Percentiles rank a stretch among this genome's conserved stretches.
Conservation (phyloP, 805 yeast genomes). For the Sporopachydermia lactativora region DNA sequence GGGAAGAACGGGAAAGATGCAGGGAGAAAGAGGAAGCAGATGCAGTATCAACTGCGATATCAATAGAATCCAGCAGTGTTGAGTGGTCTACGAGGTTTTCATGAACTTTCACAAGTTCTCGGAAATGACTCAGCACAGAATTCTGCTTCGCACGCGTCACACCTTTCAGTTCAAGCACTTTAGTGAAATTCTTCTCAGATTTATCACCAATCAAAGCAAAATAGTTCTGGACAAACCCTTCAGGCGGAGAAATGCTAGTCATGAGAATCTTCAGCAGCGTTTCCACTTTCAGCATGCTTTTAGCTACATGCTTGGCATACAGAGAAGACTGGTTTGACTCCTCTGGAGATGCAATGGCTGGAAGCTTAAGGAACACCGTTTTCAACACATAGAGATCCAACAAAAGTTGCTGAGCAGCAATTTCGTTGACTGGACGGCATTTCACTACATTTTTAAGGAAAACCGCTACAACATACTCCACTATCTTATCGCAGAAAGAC, state of each 20-base stretch:
- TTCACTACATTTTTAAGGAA: constrained; percentile 43
- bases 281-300: constrained; percentile 33
- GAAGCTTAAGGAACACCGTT: constrained; percentile 26
- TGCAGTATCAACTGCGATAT: constrained; percentile 10
- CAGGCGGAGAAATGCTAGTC: constrained; percentile 52
- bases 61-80: constrained; percentile 11
- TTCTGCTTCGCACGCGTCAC: constrained; percentile 25
- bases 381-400: constrained; percentile 59
- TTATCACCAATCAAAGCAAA: constrained; percentile 54
- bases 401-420: constrained; percentile 67
- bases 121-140: constrained; percentile 26
- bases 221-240: constrained; percentile 47
- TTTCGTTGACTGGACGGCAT: constrained; percentile 54
- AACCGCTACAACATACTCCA: constrained; percentile 46
- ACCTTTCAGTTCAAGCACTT: constrained; percentile 52
- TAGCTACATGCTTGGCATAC: constrained; percentile 29
- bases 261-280: constrained; percentile 53
- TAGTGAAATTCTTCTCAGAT: constrained; percentile 45
- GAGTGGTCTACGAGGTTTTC: constrained; percentile 19
- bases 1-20: not conserved
- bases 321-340: constrained; percentile 14
- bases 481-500: constrained; percentile 60
- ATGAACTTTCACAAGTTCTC: constrained; percentile 22
- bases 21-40: constrained; percentile 3
- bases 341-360: constrained; percentile 10